phyloP scores from a whole-genome alignment of 176 grass and related monocot genomes.

The Triticum turgidum region DNA sequence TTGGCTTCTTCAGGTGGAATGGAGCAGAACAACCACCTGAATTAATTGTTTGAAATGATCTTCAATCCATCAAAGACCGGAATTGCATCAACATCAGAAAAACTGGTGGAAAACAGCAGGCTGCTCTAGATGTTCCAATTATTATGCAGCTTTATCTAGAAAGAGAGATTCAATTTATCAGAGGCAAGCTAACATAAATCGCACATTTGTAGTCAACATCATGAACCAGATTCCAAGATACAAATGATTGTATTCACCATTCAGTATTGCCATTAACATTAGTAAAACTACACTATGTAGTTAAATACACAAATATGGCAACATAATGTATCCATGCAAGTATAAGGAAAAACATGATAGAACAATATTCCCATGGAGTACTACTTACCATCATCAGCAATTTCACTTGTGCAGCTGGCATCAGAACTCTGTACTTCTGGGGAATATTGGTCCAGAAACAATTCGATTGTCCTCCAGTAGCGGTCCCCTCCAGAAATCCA shows the following conservation, averaged over 20 bases:
- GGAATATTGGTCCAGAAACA: conserved; percentile 70
- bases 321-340: neutral
- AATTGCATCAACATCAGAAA: conserved; percentile 45
- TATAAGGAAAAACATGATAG: conserved; percentile 6
- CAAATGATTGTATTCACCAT: neutral
- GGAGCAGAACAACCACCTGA: conserved; percentile 34
- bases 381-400: conserved; percentile 28
- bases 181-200: conserved; percentile 19
- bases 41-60: conserved; percentile 33
- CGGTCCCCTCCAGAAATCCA: conserved; percentile 85
- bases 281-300: neutral
- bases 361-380: neutral
- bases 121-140: conserved; percentile 26
- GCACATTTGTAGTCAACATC: neutral
- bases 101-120: conserved; percentile 8
- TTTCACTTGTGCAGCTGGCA: conserved; percentile 45
- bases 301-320: neutral
- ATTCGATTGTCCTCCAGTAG: conserved; percentile 92
- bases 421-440: conserved; percentile 46
- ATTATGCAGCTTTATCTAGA: conserved; percentile 38
- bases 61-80: conserved; percentile 28
- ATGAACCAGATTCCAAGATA: conserved; percentile 6
- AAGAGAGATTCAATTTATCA: conserved; percentile 27
- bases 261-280: neutral
- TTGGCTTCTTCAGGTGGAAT: conserved; percentile 33